Base-by-base conservation (phyloP, 78 protist species). In the Paulinella micropora region DNA sequence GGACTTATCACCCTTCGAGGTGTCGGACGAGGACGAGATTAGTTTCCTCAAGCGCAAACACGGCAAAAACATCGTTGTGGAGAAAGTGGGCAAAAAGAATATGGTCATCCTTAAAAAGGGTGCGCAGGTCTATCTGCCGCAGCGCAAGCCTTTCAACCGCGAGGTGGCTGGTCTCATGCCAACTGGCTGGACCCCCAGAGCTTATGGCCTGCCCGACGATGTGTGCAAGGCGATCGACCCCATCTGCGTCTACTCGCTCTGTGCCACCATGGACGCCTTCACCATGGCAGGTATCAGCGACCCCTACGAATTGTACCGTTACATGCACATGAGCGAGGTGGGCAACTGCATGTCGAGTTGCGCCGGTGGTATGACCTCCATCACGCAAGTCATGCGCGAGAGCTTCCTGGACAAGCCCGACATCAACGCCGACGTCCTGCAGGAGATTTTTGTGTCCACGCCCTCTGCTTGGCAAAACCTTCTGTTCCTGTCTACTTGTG, bases 391-490 rank as follows among this genome's bases (percentile, higher is more conserved):
- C 35, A 87, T 37, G 89, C 35, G 83, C 34, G 79, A 91, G 36
- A 83, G 95, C 39, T 4, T 67, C 37, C 67, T 90, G 37, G 95
- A 93, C 37, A 23, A 64, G 3, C 89, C 83, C 34, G n/a, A n/a
- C n/a, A 39, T 93, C 3, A 86, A 79, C 64, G 15, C 34, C 36
- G 82, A 73, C 82, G 31, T 31, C 36, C 82, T 73, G n/a, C n/a
- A n/a, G n/a, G n/a, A n/a, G n/a, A n/a, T n/a, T n/a, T n/a, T n/a
- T n/a, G n/a, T n/a, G n/a, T n/a, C 91, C 91, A 90, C 92, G n/a
- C 73, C 90, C 88, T 90, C 93, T 3, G 95, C 95, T 0, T 93
- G 93, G 93, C 82, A 91, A 36, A 93, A 93, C 91, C 28, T 93
- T 90, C 91, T 93, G 83, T 73, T 93, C n/a, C 91, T 93, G 39